A percentile compares a stretch with the other conserved stretches of the same genome.
Evolutionary conservation across 495 filamentous ascomycete genomes (phyloP).

Genomic region (Venustampulla echinocandica): DNA sequence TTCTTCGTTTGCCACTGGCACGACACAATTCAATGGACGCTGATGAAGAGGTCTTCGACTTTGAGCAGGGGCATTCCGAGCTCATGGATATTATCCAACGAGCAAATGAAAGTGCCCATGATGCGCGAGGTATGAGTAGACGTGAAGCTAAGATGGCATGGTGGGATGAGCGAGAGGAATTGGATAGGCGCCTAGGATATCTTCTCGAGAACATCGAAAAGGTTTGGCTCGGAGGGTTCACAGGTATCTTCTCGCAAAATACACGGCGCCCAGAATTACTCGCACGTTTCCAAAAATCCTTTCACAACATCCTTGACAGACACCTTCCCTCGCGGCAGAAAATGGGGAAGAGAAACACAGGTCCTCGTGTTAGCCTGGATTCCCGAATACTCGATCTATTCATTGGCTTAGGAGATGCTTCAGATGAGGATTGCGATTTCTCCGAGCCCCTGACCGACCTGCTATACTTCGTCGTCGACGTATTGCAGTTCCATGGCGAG

Average conservation of each 20-base stretch:
- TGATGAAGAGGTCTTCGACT: conserved; percentile 76
- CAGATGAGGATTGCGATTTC: conserved; percentile 53
- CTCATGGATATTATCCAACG: conserved; percentile 71
- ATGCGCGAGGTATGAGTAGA: conserved; percentile 49
- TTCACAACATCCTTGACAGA: conserved; percentile 75
- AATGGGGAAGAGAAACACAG: conserved; percentile 36
- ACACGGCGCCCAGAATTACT: conserved; percentile 50
- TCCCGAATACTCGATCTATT: conserved; percentile 78
- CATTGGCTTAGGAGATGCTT: conserved; percentile 69
- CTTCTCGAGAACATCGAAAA: conserved; percentile 79
- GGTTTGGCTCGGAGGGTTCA: conserved; percentile 91
- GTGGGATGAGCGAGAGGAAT: conserved; percentile 76
- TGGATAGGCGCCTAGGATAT: conserved; percentile 69
- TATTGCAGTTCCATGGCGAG: conserved; percentile 93
- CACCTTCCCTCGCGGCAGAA: conserved; percentile 82
- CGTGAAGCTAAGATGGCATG: conserved; percentile 64
- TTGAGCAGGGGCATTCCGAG: conserved; percentile 65
- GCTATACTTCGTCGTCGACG: conserved; percentile 92
- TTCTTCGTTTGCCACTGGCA: conserved; percentile 74
- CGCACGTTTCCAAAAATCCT: conserved; percentile 62
- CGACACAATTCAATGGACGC: conserved; percentile 72
- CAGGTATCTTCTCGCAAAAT: conserved; percentile 77
- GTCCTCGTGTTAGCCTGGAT: conserved; percentile 54
- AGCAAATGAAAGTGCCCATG: conserved; percentile 75
- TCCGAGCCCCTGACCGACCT: conserved; percentile 83